phyloP scores from a whole-genome alignment of 202 grass and related monocot genomes.

The Musa balbisiana region DNA sequence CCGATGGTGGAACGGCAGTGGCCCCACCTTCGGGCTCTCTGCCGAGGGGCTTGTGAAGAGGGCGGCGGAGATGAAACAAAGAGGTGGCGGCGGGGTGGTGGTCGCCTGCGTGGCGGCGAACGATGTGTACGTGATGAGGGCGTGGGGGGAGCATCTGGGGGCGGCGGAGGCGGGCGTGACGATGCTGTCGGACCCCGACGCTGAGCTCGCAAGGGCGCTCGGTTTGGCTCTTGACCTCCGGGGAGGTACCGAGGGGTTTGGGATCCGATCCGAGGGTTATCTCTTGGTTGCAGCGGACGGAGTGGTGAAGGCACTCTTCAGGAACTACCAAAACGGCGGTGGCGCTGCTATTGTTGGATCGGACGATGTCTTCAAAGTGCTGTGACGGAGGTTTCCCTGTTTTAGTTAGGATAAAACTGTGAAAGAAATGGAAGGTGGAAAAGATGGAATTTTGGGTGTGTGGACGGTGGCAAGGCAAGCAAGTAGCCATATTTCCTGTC shows the following conservation, averaged over 20 bases:
- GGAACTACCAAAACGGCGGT: too few relatives aligned
- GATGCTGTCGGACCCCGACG: conserved; percentile 11
- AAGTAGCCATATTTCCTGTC: too few relatives aligned
- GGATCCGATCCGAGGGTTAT: background rate
- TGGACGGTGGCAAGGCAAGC: too few relatives aligned
- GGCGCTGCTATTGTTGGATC: too few relatives aligned
- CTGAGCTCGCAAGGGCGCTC: background rate
- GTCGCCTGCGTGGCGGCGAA: conserved; percentile 10
- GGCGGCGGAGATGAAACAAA: background rate
- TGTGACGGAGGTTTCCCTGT: too few relatives aligned
- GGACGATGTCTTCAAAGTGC: too few relatives aligned
- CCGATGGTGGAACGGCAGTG: background rate
- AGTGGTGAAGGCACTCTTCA: background rate
- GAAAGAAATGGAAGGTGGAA: too few relatives aligned
- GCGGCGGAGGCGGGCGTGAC: background rate
- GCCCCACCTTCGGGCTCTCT: background rate
- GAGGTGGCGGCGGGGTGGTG: background rate
- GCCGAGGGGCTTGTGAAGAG: background rate
- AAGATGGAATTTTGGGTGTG: too few relatives aligned
- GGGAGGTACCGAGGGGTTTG: background rate
- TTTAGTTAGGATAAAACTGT: too few relatives aligned
- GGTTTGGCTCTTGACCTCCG: background rate
- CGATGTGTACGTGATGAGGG: conserved; percentile 11
- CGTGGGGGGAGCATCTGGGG: background rate
- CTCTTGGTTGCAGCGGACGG: background rate